These are phyloP conservation scores for Ganoderma lingzhi DNA, from an alignment of 1,284 basidiomycete species.

Conservation along the genomic window DNA sequence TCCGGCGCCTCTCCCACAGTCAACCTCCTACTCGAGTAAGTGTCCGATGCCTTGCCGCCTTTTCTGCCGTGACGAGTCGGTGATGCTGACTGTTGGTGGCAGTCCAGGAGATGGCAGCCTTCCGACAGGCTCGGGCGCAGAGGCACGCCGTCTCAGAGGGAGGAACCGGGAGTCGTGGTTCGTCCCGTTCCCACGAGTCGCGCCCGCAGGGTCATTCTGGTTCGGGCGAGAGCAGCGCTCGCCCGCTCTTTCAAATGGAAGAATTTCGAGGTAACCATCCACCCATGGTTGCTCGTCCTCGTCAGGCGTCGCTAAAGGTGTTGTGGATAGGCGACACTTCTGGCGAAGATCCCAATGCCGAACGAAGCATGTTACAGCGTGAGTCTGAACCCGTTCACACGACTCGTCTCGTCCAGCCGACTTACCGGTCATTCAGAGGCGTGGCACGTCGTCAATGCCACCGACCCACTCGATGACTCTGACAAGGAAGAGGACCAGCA, in stretches of 20 bases:
- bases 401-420: slow-evolving; percentile 11
- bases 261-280: slow-evolving; percentile 24
- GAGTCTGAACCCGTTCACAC: slow-evolving; percentile 19
- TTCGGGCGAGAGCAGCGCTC: slow-evolving; percentile 32
- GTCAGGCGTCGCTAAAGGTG: neutral
- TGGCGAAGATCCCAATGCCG: slow-evolving; percentile 32
- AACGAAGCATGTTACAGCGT: slow-evolving; percentile 44
- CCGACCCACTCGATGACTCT: slow-evolving; percentile 74
- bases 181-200: slow-evolving; percentile 42
- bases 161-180: slow-evolving; percentile 39
- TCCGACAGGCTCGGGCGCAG: slow-evolving; percentile 37
- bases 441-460: slow-evolving; percentile 68
- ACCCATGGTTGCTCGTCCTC: neutral
- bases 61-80: neutral
- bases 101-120: slow-evolving; percentile 39
- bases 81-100: slow-evolving; percentile 12
- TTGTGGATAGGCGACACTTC: slow-evolving; percentile 25
- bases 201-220: slow-evolving; percentile 28
- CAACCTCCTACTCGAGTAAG: slow-evolving; percentile 39
- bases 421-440: slow-evolving; percentile 56
- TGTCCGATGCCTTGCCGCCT: neutral
- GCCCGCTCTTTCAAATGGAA: slow-evolving; percentile 31
- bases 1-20: slow-evolving; percentile 27
- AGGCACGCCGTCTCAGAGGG: slow-evolving; percentile 36
- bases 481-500: slow-evolving; percentile 77